Percentiles rank a stretch among this genome's conserved stretches.
Evolutionary conservation across 768 basidiomycete species (phyloP).

Genomic region (Galerina sulciceps): DNA sequence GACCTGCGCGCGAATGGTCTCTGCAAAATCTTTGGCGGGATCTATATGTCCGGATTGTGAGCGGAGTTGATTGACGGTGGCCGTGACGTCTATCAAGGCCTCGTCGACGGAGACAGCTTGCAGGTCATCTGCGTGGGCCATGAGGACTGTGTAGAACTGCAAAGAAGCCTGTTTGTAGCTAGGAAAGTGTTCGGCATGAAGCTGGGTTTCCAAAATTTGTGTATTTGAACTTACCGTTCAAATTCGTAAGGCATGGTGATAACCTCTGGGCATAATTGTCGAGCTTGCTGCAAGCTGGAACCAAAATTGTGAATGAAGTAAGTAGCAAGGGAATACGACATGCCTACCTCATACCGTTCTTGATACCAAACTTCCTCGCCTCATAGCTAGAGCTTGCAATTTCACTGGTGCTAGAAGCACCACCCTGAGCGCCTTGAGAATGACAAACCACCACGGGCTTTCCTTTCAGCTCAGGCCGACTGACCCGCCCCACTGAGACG

Average conservation of each 20-base stretch:
- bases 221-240: slow-evolving; percentile 54
- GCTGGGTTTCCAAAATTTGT: neutral
- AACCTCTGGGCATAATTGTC: slow-evolving; percentile 73
- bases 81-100: slow-evolving; percentile 88
- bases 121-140: slow-evolving; percentile 87
- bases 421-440: slow-evolving; percentile 78
- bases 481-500: slow-evolving; percentile 86
- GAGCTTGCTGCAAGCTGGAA: slow-evolving; percentile 75
- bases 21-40: slow-evolving; percentile 78
- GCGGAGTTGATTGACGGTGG: slow-evolving; percentile 48
- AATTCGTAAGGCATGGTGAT: slow-evolving; percentile 94
- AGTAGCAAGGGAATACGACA: neutral
- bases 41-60: slow-evolving; percentile 43
- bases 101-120: slow-evolving; percentile 98
- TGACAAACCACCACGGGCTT: slow-evolving; percentile 96
- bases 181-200: neutral
- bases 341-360: slow-evolving; percentile 91
- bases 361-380: slow-evolving; percentile 84
- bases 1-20: slow-evolving; percentile 79
- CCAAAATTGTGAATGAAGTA: neutral
- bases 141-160: slow-evolving; percentile 91
- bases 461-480: slow-evolving; percentile 79
- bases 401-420: slow-evolving; percentile 85
- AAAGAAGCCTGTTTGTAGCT: slow-evolving; percentile 87
- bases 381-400: slow-evolving; percentile 96